Percentiles rank a stretch among this genome's conserved stretches.
phyloP scores from a whole-genome alignment of 2,329 filamentous ascomycete species.

The Ophidiomyces ophidiicola region DNA sequence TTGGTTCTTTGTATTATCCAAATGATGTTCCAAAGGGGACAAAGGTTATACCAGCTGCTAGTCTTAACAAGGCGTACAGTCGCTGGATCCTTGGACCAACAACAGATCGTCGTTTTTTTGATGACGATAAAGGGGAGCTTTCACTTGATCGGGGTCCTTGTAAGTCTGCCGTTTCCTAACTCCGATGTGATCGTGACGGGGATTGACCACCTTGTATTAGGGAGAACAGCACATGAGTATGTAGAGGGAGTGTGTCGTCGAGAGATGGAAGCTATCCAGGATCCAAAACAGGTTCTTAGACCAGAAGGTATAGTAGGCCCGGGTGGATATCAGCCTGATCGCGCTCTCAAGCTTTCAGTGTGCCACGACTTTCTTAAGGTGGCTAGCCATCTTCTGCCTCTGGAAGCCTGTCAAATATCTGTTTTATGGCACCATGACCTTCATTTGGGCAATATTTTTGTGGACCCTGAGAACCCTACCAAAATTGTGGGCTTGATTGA shows the following conservation, averaged over 20 bases:
- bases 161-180: neutral
- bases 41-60: constrained; percentile 1
- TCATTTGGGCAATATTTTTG: constrained; percentile 24
- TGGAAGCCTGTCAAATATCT: neutral
- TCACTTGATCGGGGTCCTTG: neutral
- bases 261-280: neutral
- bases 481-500: constrained; percentile 24
- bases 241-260: neutral
- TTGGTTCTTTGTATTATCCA: constrained; percentile 10
- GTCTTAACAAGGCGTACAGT: neutral
- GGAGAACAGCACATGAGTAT: constrained; percentile 1
- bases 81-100: constrained; percentile 9
- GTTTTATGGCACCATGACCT: constrained; percentile 23
- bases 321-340: constrained; percentile 5
- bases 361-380: constrained; percentile 1
- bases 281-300: neutral
- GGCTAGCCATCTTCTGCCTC: neutral
- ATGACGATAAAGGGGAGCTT: constrained; percentile 4
- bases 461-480: constrained; percentile 19
- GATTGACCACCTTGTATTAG: neutral
- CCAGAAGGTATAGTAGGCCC: constrained; percentile 2
- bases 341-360: constrained; percentile 2
- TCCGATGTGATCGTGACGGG: neutral
- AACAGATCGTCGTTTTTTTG: constrained; percentile 6
- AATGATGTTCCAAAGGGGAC: constrained; percentile 1